Percentiles rank a stretch among this genome's conserved stretches.
Conservation (phyloP, 225 moss, liverwort and hornwort genomes). For the Sphagnum tenellum region DNA sequence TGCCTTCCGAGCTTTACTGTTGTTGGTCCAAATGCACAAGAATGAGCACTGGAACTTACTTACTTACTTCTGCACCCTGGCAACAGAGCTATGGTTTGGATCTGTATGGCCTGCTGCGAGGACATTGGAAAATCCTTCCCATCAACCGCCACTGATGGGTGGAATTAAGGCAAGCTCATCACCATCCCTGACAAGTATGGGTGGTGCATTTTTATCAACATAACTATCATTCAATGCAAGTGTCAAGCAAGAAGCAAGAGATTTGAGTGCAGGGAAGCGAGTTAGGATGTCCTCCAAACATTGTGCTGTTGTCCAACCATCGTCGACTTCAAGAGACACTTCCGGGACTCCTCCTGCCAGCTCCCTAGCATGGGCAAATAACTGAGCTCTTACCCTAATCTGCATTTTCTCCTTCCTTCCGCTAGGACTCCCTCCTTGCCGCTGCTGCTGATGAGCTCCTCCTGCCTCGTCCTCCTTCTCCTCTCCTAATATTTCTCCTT, state of each 20-base stretch:
- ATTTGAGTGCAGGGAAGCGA: conserved; percentile 33
- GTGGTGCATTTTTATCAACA: conserved; percentile 37
- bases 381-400: conserved; percentile 32
- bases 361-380: conserved; percentile 58
- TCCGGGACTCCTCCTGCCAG: conserved; percentile 54
- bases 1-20: no score
- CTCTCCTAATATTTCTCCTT: no score
- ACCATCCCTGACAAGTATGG: conserved; percentile 45
- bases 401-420: conserved; percentile 1
- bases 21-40: no score
- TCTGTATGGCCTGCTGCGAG: no score
- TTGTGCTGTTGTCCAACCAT: conserved; percentile 40
- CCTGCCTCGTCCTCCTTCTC: no score
- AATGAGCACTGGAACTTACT: no score
- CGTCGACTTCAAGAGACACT: conserved; percentile 22
- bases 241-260: conserved; percentile 41
- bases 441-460: no score
- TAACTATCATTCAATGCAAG: conserved; percentile 60
- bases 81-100: no score
- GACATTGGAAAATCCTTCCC: no score
- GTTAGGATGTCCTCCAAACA: conserved; percentile 35
- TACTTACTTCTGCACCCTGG: no score
- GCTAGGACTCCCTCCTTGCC: no score
- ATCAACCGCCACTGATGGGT: conserved; percentile 72
- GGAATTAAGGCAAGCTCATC: conserved; percentile 72